Evolutionary conservation across 192 early-diverging fungal genomes (phyloP).

Genomic region (Rhizophagus sp.): DNA sequence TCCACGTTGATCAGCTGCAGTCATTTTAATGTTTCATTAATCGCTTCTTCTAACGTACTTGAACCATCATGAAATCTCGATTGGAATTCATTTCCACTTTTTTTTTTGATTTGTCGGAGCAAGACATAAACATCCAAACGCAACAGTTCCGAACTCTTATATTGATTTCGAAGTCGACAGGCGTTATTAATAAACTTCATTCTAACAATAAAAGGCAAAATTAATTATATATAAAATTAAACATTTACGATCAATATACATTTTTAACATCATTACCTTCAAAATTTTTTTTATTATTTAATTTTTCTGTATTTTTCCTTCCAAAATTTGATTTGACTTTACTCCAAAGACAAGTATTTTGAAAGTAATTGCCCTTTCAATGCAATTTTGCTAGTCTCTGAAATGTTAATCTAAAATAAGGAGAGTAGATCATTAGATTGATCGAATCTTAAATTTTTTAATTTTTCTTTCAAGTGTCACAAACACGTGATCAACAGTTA

Average conservation of each 20-base stretch:
- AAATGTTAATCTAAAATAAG: too few relatives aligned
- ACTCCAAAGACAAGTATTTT: not conserved
- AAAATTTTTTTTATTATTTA: not conserved
- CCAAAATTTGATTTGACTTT: not conserved
- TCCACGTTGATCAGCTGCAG: constrained; percentile 25
- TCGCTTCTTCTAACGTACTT: not conserved
- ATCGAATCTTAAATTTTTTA: too few relatives aligned
- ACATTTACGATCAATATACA: not conserved
- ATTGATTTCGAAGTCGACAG: not conserved
- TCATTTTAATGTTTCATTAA: constrained; percentile 21
- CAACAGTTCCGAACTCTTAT: not conserved
- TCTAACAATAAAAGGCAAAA: not conserved
- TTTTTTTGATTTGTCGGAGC: not conserved
- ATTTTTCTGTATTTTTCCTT: not conserved
- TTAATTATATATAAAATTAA: not conserved
- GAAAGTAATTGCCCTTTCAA: too few relatives aligned
- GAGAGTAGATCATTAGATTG: too few relatives aligned
- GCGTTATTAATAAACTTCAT: not conserved
- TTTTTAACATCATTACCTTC: not conserved
- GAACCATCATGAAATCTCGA: not conserved
- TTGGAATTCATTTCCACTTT: not conserved
- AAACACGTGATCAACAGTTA: too few relatives aligned
- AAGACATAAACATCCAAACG: constrained; percentile 17
- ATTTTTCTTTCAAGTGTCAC: too few relatives aligned
- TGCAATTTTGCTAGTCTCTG: too few relatives aligned